Evolutionary conservation across 2,329 filamentous ascomycete species (phyloP).

Genomic region (Trichoderma brevicompactum): DNA sequence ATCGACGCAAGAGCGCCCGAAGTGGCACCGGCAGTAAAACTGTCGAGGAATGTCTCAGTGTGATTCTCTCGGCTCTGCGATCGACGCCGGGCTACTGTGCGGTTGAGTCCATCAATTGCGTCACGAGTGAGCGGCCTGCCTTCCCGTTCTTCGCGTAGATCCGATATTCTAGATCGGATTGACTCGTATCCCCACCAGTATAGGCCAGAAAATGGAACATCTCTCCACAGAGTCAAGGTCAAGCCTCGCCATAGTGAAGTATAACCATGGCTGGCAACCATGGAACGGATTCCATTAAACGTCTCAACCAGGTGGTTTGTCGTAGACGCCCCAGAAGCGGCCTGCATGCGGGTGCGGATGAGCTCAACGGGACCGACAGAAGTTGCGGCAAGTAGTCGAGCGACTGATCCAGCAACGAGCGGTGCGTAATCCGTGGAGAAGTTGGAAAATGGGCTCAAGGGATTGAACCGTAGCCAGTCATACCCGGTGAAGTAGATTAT

Average conservation of each 20-base stretch:
- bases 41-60: conserved; percentile 79
- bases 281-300: conserved; percentile 72
- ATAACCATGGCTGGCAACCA: conserved; percentile 79
- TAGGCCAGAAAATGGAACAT: conserved; percentile 94
- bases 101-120: conserved; percentile 39
- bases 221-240: conserved; percentile 90
- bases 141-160: conserved; percentile 62
- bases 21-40: conserved; percentile 81
- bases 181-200: conserved; percentile 99
- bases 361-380: conserved; percentile 91
- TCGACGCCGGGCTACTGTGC: conserved; percentile 52
- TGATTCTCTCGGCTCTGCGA: conserved; percentile 72
- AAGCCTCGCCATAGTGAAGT: conserved; percentile 87
- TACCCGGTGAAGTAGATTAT: conserved; percentile 99
- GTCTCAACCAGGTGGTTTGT: conserved; percentile 80
- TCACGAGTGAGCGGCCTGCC: conserved; percentile 46
- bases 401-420: conserved; percentile 76
- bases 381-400: conserved; percentile 78
- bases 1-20: conserved; percentile 87
- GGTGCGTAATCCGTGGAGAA: conserved; percentile 74
- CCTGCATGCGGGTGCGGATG: conserved; percentile 90
- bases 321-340: conserved; percentile 61
- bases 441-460: conserved; percentile 70
- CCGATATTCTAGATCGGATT: conserved; percentile 71
- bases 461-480: conserved; percentile 84